These are phyloP conservation scores for Thalassiosira sp. DNA, from an alignment of 352 stramenopile species.

Conservation along the genomic window DNA sequence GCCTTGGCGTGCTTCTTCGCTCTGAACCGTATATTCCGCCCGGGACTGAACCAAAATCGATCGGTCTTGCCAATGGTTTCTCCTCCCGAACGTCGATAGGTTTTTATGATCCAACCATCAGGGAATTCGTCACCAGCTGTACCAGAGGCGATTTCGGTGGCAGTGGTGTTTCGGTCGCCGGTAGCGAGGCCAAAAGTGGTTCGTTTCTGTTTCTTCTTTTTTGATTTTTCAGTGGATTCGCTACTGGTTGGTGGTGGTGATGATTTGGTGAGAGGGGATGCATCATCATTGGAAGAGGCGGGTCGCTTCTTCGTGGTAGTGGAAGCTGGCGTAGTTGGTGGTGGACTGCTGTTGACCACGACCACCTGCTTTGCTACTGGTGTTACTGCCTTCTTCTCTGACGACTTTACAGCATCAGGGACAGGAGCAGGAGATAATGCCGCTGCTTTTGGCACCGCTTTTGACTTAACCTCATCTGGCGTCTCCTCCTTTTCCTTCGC, in stretches of 20 bases:
- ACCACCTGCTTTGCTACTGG: no score
- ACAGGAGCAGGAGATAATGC: no score
- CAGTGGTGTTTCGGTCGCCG: conserved; percentile 49
- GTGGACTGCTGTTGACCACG: no score
- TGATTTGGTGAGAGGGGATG: background rate
- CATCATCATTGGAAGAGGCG: conserved; percentile 24
- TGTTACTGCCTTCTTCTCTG: no score
- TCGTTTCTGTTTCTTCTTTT: conserved; percentile 34
- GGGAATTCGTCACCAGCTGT: conserved; percentile 49
- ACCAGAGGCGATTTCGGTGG: conserved; percentile 48
- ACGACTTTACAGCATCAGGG: no score
- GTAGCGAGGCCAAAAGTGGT: conserved; percentile 30
- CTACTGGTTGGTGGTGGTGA: background rate
- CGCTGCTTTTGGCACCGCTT: no score
- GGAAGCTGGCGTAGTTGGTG: no score
- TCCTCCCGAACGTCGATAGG: conserved; percentile 42
- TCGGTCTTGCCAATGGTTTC: conserved; percentile 60
- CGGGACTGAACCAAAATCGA: conserved; percentile 55
- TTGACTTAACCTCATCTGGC: background rate
- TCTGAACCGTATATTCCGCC: conserved; percentile 48
- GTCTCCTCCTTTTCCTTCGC: conserved; percentile 9
- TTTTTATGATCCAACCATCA: conserved; percentile 54
- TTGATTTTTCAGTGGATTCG: conserved; percentile 24
- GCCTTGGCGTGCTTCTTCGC: conserved; percentile 51
- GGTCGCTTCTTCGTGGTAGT: no score